Evolutionary conservation across 495 filamentous ascomycete genomes (phyloP), one percentile per base, ranked within the genome.

Genomic region (Lasiosphaeris hirsuta): DNA sequence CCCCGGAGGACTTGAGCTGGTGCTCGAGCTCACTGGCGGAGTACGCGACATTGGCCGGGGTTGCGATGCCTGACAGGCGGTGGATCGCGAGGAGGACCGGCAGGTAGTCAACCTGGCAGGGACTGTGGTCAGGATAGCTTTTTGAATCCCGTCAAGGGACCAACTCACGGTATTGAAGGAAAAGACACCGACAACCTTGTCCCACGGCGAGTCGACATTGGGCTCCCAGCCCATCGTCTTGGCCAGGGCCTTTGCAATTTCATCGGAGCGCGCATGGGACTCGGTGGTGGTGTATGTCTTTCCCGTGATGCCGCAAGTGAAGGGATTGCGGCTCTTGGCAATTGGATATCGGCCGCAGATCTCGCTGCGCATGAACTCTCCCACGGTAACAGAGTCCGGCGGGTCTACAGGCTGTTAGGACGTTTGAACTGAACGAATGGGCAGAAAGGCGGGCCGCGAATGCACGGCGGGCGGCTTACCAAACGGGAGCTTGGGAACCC

Each of bases 1-100:
- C 84, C 2, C 85, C 83, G 0, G 90, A 92, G 18, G 89, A 83
- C 59, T 83, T 81, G 42, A 96, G 71, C 63, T 96, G 92, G 64
- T 92, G 84, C 62, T 85, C 86, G 34, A 96, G 74, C 69, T 96
- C 92, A 7, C 75, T 63, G 50, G 81, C 81, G 2, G 84, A 87
- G 72, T 95, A 96, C 10, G 87, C 86, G 10, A 92, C 91, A 68
- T 94, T 96, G 23, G 89, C 90, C 0, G 91, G 90, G 0, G 86
- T 86, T 5, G 83, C 79, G 40, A 96, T 81, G 51, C 90, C 92
- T 3, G 83, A 85, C 3, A 96, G 70, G 34, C 86, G 79, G 66
- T 96, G 91, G 13, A 86, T 78, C 0, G 90, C 88, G 81, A 88
- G 92, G 13, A 82, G 79, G 10, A 92, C 75, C 10, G 90, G 81